Conservation (phyloP, 768 basidiomycete genomes). For the Clitopilus passeckerianus region DNA sequence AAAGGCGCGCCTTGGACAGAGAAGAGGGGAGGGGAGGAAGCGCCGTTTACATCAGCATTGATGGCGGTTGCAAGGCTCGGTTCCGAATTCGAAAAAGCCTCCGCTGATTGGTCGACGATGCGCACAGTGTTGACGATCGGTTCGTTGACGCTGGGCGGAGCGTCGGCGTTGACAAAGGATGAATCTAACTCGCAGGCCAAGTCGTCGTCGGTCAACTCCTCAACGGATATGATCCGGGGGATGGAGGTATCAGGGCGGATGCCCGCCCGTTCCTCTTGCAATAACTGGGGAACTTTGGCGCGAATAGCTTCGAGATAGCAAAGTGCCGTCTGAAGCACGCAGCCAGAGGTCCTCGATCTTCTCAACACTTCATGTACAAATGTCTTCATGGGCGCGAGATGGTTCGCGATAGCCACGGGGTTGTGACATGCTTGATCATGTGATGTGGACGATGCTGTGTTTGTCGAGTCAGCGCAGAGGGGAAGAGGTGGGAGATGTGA, state of each 20-base stretch:
- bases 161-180: not conserved
- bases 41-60: slow-evolving; percentile 6
- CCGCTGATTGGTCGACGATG: slow-evolving; percentile 22
- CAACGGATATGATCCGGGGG: slow-evolving; percentile 14
- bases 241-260: slow-evolving; percentile 39
- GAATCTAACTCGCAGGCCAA: not conserved
- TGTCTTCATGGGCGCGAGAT: slow-evolving; percentile 56
- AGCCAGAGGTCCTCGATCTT: slow-evolving; percentile 79
- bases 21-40: slow-evolving; percentile 70
- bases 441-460: not conserved
- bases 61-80: not conserved
- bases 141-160: not conserved
- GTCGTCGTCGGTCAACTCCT: slow-evolving; percentile 18
- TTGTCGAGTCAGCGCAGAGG: slow-evolving; percentile 12
- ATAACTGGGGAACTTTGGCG: slow-evolving; percentile 59
- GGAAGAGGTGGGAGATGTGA: slow-evolving; percentile 22
- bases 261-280: slow-evolving; percentile 42
- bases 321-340: slow-evolving; percentile 80
- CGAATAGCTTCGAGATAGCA: slow-evolving; percentile 88
- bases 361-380: slow-evolving; percentile 90
- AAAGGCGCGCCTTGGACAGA: slow-evolving; percentile 87
- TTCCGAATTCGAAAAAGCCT: slow-evolving; percentile 11
- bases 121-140: slow-evolving; percentile 37
- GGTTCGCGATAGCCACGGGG: slow-evolving; percentile 21
- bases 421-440: slow-evolving; percentile 9